Evolutionary conservation across 768 basidiomycete genomes (phyloP), one percentile per base, ranked within the genome.

Genomic region (Leccinum truebloodii): DNA sequence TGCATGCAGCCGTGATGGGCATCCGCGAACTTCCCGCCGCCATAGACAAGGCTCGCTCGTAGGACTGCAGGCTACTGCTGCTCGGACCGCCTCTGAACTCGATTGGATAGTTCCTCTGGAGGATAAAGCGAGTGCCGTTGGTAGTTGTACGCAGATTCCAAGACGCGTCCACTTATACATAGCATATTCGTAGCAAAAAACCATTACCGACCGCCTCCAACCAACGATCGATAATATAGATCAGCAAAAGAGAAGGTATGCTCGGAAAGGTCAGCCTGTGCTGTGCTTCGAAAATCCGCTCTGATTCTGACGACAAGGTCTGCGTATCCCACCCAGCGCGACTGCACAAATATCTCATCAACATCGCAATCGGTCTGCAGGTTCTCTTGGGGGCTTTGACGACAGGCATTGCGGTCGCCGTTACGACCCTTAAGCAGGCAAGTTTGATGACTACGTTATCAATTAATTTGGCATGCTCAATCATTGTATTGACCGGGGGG

Each of bases 321-420:
- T 32, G n/a, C 28, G 39, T 13, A 37, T 24, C 16, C n/a, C 34
- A 32, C 20, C 34, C 32, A 52, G 52, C 20, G 6, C 28, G 63
- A 55, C 59, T 58, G 51, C 73, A 73, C 3, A 67, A 68, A 0
- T 73, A 72, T 55, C 67, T 73, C 5, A 71, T 80, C 28, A 80
- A 80, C 55, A 55, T 76, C 12, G 86, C 87, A 0, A 89, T 89
- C 49, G 80, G 78, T 13, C 57, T 87, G 37, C 89, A 90, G 68
- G 83, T 90, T 4, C 37, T 87, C 0, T 72, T 90, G 24, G 88
- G 87, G 7, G 81, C 88, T 3, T 73, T 90, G 32, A 89, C 86
- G 6, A 90, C 89, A 0, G 88, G 83, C 0, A 62, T 89, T 10
- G 79, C 87, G 0, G 85, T 84, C 4, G 76, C 73, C 5, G 74